Conservation (phyloP, 176 grass and related monocot species). For the Luzula sylvatica region DNA sequence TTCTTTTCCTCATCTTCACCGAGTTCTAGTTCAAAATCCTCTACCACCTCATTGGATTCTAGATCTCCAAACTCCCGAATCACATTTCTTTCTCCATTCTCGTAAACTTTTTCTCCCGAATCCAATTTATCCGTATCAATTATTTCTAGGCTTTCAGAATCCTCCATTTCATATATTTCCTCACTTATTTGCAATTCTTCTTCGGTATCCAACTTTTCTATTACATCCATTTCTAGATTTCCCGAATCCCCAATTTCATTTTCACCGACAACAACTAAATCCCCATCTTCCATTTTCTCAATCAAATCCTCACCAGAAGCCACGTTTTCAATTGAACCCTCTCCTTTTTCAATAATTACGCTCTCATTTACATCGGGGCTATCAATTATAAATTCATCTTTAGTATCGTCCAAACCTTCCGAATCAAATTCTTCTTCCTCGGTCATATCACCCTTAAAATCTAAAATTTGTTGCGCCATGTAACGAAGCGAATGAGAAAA, state of each 20-base stretch:
- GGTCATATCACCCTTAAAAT: slow-evolving; percentile 54
- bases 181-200: slow-evolving; percentile 22
- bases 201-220: not conserved
- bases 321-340: slow-evolving; percentile 9
- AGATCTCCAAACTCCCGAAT: slow-evolving; percentile 5
- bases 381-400: slow-evolving; percentile 26
- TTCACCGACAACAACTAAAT: slow-evolving; percentile 21
- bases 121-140: slow-evolving; percentile 3
- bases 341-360: slow-evolving; percentile 22
- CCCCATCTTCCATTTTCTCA: slow-evolving; percentile 27
- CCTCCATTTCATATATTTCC: not conserved
- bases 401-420: slow-evolving; percentile 42
- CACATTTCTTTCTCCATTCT: not conserved
- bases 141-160: slow-evolving; percentile 1
- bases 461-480: slow-evolving; percentile 56
- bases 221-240: slow-evolving; percentile 18
- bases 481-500: slow-evolving; percentile 55
- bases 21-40: slow-evolving; percentile 10
- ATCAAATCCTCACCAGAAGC: slow-evolving; percentile 28
- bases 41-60: not conserved
- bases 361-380: slow-evolving; percentile 16
- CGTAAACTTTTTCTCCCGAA: slow-evolving; percentile 1
- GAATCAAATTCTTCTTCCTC: slow-evolving; percentile 27
- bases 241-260: slow-evolving; percentile 26
- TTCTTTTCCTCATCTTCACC: no score